Conservation (phyloP, 106 monocot genomes). For the Platanthera guangdongensis region DNA sequence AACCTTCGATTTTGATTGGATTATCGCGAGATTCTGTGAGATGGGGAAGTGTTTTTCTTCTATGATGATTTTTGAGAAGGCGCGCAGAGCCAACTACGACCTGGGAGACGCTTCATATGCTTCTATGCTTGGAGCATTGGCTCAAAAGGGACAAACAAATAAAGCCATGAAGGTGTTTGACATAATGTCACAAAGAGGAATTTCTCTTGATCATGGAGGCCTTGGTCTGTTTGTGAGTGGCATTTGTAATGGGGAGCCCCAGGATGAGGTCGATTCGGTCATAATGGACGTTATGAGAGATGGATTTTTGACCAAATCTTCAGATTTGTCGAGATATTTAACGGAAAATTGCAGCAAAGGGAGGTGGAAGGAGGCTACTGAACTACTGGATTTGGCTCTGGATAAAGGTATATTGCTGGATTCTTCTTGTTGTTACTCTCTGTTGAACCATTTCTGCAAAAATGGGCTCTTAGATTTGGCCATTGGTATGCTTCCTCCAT, state of each 20-base stretch:
- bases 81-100: not conserved
- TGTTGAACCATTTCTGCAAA: slow-evolving; percentile 27
- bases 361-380: slow-evolving; percentile 26
- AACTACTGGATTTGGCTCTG: slow-evolving; percentile 25
- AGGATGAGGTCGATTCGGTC: slow-evolving; percentile 11
- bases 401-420: slow-evolving; percentile 22
- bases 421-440: slow-evolving; percentile 12
- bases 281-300: slow-evolving; percentile 19
- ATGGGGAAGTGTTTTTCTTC: too few species aligned
- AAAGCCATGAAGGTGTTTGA: slow-evolving; percentile 20
- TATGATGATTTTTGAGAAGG: too few species aligned
- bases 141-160: slow-evolving; percentile 11
- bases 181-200: slow-evolving; percentile 10
- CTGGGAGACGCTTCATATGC: slow-evolving; percentile 9
- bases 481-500: slow-evolving; percentile 12
- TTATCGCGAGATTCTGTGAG: too few species aligned
- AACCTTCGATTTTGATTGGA: too few species aligned
- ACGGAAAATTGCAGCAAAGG: slow-evolving; percentile 15
- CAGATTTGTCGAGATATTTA: slow-evolving; percentile 28
- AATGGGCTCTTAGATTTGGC: slow-evolving; percentile 19
- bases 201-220: slow-evolving; percentile 7
- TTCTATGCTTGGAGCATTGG: slow-evolving; percentile 22
- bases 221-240: slow-evolving; percentile 23
- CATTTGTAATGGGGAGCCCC: slow-evolving; percentile 31
- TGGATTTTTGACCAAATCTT: slow-evolving; percentile 8